Evolutionary conservation across 805 yeast species (phyloP).

Genomic region (Suhomyces sp.): DNA sequence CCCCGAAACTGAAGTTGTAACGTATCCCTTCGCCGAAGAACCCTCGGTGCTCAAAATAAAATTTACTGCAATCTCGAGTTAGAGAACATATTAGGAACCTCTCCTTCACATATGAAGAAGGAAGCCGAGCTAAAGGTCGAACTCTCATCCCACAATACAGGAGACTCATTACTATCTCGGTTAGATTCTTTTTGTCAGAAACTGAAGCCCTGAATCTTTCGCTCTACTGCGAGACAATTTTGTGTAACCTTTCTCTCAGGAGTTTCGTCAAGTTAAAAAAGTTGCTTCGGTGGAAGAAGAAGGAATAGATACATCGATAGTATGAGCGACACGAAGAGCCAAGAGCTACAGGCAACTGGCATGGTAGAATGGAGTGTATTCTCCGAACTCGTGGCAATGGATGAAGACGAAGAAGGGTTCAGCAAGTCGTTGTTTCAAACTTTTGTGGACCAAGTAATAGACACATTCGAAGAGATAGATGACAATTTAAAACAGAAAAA

Average conservation of each 20-base stretch:
- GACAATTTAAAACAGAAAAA: constrained; percentile 45
- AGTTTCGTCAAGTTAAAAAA: constrained; percentile 6
- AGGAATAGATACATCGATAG: not conserved
- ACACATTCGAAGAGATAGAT: constrained; percentile 73
- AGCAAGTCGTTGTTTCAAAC: constrained; percentile 73
- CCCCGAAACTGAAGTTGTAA: not conserved
- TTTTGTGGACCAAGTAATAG: constrained; percentile 84
- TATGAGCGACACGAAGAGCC: constrained; percentile 14
- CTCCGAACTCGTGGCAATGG: constrained; percentile 88
- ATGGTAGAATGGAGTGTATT: constrained; percentile 86
- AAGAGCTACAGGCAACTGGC: constrained; percentile 48
- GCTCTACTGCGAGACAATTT: not conserved
- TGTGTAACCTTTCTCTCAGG: constrained; percentile 5
- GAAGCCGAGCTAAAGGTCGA: not conserved
- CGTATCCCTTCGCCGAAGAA: not conserved
- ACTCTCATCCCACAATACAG: not conserved
- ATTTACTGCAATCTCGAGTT: not conserved
- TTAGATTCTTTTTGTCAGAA: not conserved
- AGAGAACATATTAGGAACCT: not conserved
- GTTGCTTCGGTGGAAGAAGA: constrained; percentile 6
- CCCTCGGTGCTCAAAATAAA: not conserved
- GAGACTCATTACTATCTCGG: not conserved
- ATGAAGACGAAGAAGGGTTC: constrained; percentile 93
- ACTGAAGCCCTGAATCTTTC: not conserved
- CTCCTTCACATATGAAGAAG: not conserved